These are phyloP conservation scores for Actinidia arguta DNA, from an alignment of 179 eudicot species.

Conservation along the genomic window DNA sequence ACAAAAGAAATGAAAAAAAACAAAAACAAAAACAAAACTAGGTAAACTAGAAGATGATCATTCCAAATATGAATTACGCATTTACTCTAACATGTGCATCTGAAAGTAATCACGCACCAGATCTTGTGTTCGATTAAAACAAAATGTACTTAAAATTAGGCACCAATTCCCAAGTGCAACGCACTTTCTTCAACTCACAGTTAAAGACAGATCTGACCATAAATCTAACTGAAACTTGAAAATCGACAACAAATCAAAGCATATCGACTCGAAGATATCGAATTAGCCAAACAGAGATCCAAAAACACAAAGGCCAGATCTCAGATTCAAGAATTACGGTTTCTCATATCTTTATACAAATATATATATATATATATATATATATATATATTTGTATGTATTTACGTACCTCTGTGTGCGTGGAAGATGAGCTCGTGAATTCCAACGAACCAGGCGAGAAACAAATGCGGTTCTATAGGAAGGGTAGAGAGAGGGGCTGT, in stretches of 20 bases:
- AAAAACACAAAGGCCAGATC: conserved; percentile 11
- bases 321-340: neutral
- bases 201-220: neutral
- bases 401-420: neutral
- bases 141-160: neutral
- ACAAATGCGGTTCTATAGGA: neutral
- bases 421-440: neutral
- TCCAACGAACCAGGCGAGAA: neutral
- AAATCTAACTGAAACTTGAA: conserved; percentile 3
- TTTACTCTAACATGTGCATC: neutral
- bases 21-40: too few species aligned
- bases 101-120: neutral
- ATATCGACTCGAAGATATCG: conserved; percentile 21
- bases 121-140: neutral
- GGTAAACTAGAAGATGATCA: neutral
- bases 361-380: neutral
- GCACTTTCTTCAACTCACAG: neutral
- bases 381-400: neutral
- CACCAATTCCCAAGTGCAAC: neutral
- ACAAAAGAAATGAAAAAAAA: too few species aligned
- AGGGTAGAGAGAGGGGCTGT: neutral
- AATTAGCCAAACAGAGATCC: conserved; percentile 25
- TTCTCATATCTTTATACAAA: neutral
- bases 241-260: conserved; percentile 24
- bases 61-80: neutral